Conservation (phyloP, 441 rosid genomes). For the Mallotus repandus region DNA sequence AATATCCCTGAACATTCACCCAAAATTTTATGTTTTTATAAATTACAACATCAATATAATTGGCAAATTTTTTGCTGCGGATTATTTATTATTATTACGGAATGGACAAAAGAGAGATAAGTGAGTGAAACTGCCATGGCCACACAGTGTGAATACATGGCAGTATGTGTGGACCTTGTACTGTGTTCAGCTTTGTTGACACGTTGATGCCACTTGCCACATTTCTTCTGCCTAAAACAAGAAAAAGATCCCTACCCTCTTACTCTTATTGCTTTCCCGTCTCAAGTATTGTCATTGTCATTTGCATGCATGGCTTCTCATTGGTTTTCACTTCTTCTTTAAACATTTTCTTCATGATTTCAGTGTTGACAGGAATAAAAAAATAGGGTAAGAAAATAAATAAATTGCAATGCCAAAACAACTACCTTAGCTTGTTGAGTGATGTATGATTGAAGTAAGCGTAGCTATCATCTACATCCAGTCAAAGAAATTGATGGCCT, state of each 20-base stretch:
- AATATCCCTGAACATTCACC: too few species aligned
- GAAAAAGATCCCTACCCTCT: neutral
- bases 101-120: neutral
- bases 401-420: too few species aligned
- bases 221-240: slow-evolving; percentile 14
- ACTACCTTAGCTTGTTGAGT: too few species aligned
- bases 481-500: too few species aligned
- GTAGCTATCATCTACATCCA: too few species aligned
- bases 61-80: too few species aligned
- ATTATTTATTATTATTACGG: neutral
- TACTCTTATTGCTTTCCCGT: neutral
- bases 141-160: slow-evolving; percentile 21
- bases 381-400: too few species aligned
- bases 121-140: slow-evolving; percentile 23
- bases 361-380: too few species aligned
- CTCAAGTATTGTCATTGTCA: neutral
- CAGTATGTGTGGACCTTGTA: slow-evolving; percentile 23
- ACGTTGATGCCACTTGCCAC: slow-evolving; percentile 44
- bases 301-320: neutral
- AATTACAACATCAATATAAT: too few species aligned
- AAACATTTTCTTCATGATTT: too few species aligned
- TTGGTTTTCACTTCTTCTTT: neutral
- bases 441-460: too few species aligned
- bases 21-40: too few species aligned
- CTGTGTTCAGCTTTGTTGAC: slow-evolving; percentile 26